Evolutionary conservation across 2,329 filamentous ascomycete genomes (phyloP), one percentile per base, ranked within the genome.

Genomic region (Pseudonectria foliicola): DNA sequence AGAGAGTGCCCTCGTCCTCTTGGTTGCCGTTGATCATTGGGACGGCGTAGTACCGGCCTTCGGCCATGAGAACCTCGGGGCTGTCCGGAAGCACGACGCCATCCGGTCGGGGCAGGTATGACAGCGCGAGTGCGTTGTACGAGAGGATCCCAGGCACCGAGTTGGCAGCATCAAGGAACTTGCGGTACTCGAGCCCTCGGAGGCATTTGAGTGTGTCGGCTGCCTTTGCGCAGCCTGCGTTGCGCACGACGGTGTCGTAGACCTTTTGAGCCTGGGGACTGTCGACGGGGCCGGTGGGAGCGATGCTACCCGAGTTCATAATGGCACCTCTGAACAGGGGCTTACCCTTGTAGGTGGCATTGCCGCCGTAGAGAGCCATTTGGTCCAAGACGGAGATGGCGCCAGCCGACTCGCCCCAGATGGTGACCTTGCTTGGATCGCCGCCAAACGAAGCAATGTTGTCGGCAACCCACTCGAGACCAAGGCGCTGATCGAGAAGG

Each of bases 391-490:
- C 82, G 0, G 82, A 87, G 42, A 88, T 86, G 11, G 77, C 64
- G 1, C 81, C 80, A 0, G 82, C 80, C 3, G 73, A 79, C 53
- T 89, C 79, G 16, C 85, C 85, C 80, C 80, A 87, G 39, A 90
- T 80, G 0, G 83, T 89, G 6, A 89, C 82, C 55, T 82, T 83
- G n/a, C 68, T 65, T 0, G 83, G 80, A 53, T 90, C 84, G 11
- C 86, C 86, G 8, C 86, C 86, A 52, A 92, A 93, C 0, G 75
- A 68, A 1, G 64, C 77, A 37, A 90, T 86, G 45, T 89, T 86
- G 48, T 86, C 82, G 7, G 81, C 77, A 1, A 85, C 74, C 85
- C 85, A 90, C 53, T 88, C 62, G 6, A 90, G 65, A 0, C 74
- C 84, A 44, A 83, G 67, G 24, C 82, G 70, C 49, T 89, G 83